Base-by-base conservation (phyloP, 140 eudicot species). In the Anethum foeniculum region DNA sequence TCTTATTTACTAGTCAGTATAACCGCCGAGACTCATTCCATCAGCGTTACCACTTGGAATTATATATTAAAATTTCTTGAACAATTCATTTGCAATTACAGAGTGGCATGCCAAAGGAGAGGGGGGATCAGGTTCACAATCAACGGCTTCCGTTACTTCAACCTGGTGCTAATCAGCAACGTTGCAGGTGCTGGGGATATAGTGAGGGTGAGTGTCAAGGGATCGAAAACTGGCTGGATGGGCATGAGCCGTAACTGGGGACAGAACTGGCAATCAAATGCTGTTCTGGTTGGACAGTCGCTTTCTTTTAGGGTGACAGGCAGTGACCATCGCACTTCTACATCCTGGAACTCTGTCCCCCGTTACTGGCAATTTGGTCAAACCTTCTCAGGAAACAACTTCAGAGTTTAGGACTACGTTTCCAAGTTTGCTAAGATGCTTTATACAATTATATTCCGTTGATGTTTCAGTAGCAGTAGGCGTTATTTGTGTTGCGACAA, bases 161-260 rank as follows among this genome's bases (percentile, higher is more conserved):
- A 88, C 80, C 76, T 90, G 84, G 82, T 92, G 18, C 64, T 92
- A 82, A 86, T 92, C 72, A 85, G 86, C 83, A 90, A 92, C 85
- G 95, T 90, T 3, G 97, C 90, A 27, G 97, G 93, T 44, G 95
- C 95, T 0, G 97, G 97, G 6, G 91, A 92, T 79, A 81, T 92
- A 32, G 82, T 74, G 25, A 79, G 39, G 51, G 97, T 88, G 0
- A 85, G 88, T 79, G 86, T 92, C n/a, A 92, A 92, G 73, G 97
- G 96, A 12, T 83, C 93, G 1, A 84, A 65, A 19, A 86, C 38
- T 0, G 85, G 69, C 48, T 92, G 97, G 93, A 88, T 88, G 85
- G 44, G 85, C 27, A 80, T 92, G 79, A 88, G 91, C 79, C 86
- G 96, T 0, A 92, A 92, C 72, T 92, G 96, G 97, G 97, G 97